phyloP scores from a whole-genome alignment of 352 stramenopile species.

The Globisporangium spinosum region DNA sequence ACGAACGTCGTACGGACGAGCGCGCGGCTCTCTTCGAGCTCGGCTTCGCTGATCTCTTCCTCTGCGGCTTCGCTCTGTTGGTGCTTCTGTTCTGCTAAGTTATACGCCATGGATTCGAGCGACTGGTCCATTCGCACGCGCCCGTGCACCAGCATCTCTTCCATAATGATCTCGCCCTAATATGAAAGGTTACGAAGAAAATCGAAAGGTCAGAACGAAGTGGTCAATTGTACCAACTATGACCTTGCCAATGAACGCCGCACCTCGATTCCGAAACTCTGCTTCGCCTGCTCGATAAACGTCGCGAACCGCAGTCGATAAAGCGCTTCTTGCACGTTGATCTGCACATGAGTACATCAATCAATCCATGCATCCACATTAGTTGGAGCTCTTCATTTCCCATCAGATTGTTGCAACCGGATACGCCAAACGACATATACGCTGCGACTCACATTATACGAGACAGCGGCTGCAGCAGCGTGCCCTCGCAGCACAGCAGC shows the following conservation, averaged over 20 bases:
- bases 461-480: conserved; percentile 21
- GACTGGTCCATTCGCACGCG: conserved; percentile 84
- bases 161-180: conserved; percentile 82
- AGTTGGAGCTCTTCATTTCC: not conserved
- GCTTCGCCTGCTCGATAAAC: conserved; percentile 78
- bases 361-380: not conserved
- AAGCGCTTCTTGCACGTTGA: conserved; percentile 79
- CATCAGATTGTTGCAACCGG: not conserved
- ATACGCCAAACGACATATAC: not conserved
- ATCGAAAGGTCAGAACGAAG: not conserved
- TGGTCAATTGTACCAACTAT: not conserved
- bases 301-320: conserved; percentile 81
- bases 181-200: not conserved
- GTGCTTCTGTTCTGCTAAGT: conserved; percentile 56
- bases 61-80: conserved; percentile 31
- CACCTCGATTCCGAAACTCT: conserved; percentile 66
- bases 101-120: conserved; percentile 80
- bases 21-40: conserved; percentile 63
- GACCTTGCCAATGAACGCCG: not conserved
- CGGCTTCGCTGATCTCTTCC: conserved; percentile 66
- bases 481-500: conserved; percentile 23
- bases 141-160: conserved; percentile 82
- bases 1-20: conserved; percentile 68
- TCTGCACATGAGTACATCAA: conserved; percentile 23
- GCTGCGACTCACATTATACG: conserved; percentile 45